Percentiles rank a stretch among this genome's conserved stretches.
Evolutionary conservation across 805 yeast genomes (phyloP).

Genomic region (Wickerhamomyces hampshirensis): DNA sequence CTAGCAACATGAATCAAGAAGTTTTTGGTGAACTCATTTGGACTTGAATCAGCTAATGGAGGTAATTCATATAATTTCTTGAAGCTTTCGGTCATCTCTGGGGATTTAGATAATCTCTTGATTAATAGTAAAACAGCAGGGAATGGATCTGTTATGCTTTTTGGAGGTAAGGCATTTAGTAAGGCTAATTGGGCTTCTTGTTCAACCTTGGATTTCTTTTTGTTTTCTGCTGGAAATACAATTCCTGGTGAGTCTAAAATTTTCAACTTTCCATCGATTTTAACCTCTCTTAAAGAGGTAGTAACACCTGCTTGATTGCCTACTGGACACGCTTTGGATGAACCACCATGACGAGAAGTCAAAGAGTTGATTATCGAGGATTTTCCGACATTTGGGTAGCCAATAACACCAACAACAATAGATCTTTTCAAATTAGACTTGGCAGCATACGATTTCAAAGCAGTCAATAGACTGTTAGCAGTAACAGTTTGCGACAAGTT

Average conservation of each 20-base stretch:
- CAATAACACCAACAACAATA: constrained; percentile 90
- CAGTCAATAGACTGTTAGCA: constrained; percentile 66
- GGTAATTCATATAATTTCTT: constrained; percentile 74
- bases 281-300: constrained; percentile 84
- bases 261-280: constrained; percentile 84
- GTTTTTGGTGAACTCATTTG: constrained; percentile 77
- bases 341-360: constrained; percentile 72
- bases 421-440: constrained; percentile 84
- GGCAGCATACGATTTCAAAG: constrained; percentile 80
- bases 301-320: constrained; percentile 99
- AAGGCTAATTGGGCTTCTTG: constrained; percentile 87
- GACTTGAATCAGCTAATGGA: constrained; percentile 64
- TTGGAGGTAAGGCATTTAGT: constrained; percentile 85
- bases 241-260: constrained; percentile 96
- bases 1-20: constrained; percentile 91
- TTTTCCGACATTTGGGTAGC: constrained; percentile 97
- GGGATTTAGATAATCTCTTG: constrained; percentile 67
- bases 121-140: constrained; percentile 75
- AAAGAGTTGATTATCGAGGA: constrained; percentile 91
- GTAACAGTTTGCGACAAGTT: constrained; percentile 68
- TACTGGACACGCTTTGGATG: constrained; percentile 81
- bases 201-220: constrained; percentile 48
- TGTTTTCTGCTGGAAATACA: constrained; percentile 76
- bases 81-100: constrained; percentile 73
- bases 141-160: constrained; percentile 76